Evolutionary conservation across 2,329 filamentous ascomycete species (phyloP).

Genomic region (Zalaria sp.): DNA sequence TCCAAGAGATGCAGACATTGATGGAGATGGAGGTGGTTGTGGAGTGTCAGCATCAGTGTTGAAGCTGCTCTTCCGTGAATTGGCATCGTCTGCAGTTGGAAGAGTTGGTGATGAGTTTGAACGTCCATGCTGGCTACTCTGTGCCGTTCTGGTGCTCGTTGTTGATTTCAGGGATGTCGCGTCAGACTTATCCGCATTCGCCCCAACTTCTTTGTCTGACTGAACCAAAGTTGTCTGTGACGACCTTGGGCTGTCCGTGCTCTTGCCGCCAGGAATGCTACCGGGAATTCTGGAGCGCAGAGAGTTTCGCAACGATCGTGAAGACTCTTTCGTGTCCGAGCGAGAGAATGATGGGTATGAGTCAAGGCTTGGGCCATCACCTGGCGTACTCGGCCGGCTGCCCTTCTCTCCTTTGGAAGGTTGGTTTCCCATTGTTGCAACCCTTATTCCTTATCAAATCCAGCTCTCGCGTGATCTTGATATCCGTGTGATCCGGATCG

Average conservation of each 20-base stretch:
- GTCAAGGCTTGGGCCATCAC: constrained; percentile 49
- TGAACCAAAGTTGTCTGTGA: constrained; percentile 51
- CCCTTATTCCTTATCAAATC: neutral
- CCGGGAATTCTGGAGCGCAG: constrained; percentile 84
- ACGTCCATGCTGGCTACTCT: constrained; percentile 14
- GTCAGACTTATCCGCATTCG: constrained; percentile 51
- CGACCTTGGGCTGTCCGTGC: constrained; percentile 63
- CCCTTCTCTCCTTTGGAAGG: constrained; percentile 45
- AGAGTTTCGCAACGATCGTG: constrained; percentile 66
- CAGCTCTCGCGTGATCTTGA: neutral
- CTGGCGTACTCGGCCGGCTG: constrained; percentile 27
- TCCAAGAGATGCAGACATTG: constrained; percentile 61
- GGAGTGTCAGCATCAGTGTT: constrained; percentile 7
- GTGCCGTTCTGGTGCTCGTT: constrained; percentile 33
- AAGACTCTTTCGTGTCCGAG: constrained; percentile 85
- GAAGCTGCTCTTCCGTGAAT: constrained; percentile 18
- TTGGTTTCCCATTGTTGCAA: constrained; percentile 58
- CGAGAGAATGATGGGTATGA: constrained; percentile 85
- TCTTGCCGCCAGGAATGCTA: constrained; percentile 26
- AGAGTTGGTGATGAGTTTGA: constrained; percentile 9
- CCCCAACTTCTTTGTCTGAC: constrained; percentile 30
- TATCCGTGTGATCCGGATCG: too few species aligned
- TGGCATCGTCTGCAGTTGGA: constrained; percentile 26
- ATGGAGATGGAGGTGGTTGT: constrained; percentile 65
- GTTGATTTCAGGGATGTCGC: constrained; percentile 60